phyloP scores from a whole-genome alignment of 1,139 yeast species.

The Diutina siamensis region DNA sequence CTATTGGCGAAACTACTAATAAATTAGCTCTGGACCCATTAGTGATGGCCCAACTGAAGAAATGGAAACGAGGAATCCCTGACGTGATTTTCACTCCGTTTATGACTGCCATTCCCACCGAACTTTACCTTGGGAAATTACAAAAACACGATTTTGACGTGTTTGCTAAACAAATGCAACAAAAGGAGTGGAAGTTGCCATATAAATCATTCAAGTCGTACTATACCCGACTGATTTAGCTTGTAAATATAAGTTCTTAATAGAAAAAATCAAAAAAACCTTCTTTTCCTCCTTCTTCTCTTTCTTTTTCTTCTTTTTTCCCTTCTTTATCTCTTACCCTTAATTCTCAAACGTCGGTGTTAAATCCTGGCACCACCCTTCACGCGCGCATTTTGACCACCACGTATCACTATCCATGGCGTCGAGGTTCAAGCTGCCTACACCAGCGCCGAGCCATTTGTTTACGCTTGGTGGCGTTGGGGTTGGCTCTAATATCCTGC shows the following conservation, averaged over 20 bases:
- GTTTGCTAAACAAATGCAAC: constrained; percentile 33
- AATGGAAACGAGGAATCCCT: constrained; percentile 42
- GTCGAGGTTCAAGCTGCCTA: constrained; percentile 2
- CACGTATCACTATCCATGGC: constrained; percentile 4
- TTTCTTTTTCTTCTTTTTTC: too few species aligned
- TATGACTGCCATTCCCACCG: constrained; percentile 57
- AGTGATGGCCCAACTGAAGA: constrained; percentile 19
- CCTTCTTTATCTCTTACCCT: too few species aligned
- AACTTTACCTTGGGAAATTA: constrained; percentile 47
- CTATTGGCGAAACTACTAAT: constrained; percentile 19
- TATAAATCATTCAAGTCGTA: constrained; percentile 52
- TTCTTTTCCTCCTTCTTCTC: too few species aligned
- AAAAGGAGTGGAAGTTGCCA: constrained; percentile 63
- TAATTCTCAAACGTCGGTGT: too few species aligned
- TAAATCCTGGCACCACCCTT: not conserved
- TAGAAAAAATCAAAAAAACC: too few species aligned
- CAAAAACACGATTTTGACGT: constrained; percentile 59
- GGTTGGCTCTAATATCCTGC: not conserved
- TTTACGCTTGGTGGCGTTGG: constrained; percentile 4
- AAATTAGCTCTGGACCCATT: constrained; percentile 18
- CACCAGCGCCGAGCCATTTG: constrained; percentile 3
- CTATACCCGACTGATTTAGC: constrained; percentile 26
- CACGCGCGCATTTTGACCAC: not conserved
- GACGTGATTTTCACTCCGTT: constrained; percentile 59
- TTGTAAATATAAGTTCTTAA: not conserved